These are phyloP conservation scores for Pezicula rhizophila DNA, from an alignment of 2,329 filamentous ascomycete genomes.

Conservation along the genomic window DNA sequence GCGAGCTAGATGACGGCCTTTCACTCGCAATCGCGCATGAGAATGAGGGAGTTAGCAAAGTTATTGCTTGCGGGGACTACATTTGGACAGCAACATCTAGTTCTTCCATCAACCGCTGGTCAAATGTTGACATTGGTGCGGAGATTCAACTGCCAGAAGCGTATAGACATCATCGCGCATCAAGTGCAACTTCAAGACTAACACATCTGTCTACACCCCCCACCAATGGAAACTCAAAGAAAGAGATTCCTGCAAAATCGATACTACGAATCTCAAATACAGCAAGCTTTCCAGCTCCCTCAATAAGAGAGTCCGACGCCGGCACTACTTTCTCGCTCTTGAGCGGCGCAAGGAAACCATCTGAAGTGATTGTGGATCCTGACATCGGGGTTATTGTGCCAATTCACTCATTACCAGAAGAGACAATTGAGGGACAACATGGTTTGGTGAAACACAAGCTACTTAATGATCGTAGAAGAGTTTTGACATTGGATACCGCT, in stretches of 20 bases:
- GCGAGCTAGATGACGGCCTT: conserved; percentile 77
- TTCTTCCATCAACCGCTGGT: conserved; percentile 69
- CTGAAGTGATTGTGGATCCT: conserved; percentile 47
- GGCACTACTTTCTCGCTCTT: conserved; percentile 43
- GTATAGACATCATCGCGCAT: conserved; percentile 43
- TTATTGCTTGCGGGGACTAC: conserved; percentile 47
- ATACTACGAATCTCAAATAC: conserved; percentile 81
- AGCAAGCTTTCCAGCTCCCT: conserved; percentile 61
- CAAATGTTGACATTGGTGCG: conserved; percentile 72
- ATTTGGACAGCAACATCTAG: conserved; percentile 69
- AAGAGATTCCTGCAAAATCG: conserved; percentile 70
- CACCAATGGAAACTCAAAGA: conserved; percentile 36
- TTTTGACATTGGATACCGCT: conserved; percentile 87
- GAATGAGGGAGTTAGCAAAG: conserved; percentile 70
- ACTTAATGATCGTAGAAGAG: conserved; percentile 82
- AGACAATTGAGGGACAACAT: conserved; percentile 91
- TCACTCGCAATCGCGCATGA: conserved; percentile 90
- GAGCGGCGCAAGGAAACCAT: conserved; percentile 46
- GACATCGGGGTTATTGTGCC: conserved; percentile 50
- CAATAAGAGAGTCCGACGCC: conserved; percentile 47
- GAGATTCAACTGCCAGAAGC: conserved; percentile 60
- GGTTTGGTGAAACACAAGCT: conserved; percentile 90
- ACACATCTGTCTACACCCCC: conserved; percentile 30
- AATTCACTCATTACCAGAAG: conserved; percentile 62
- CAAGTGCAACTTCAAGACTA: conserved; percentile 35